Conservation (phyloP, 202 grass and related monocot genomes). For the Eragrostis tef region DNA sequence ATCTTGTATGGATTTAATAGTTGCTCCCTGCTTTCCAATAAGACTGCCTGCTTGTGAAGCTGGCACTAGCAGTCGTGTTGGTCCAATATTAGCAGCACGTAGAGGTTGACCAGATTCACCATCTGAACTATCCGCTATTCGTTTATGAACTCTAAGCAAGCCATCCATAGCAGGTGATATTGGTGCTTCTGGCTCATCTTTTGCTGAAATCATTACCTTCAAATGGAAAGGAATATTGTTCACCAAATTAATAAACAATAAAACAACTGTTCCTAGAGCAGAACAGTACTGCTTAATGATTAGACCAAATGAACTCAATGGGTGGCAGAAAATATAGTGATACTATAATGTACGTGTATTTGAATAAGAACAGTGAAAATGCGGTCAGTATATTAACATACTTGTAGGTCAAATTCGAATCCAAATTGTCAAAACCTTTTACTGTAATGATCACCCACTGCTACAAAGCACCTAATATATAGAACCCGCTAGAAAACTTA, state of each 20-base stretch:
- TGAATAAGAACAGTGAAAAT: constrained; percentile 31
- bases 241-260: constrained; percentile 30
- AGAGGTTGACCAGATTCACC: constrained; percentile 60
- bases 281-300: constrained; percentile 13
- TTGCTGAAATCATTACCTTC: constrained; percentile 93
- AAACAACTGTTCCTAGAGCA: constrained; percentile 4
- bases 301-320: constrained; percentile 3
- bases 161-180: constrained; percentile 75
- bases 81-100: constrained; percentile 49
- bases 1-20: constrained; percentile 84
- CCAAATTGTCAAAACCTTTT: neutral
- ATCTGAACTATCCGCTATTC: constrained; percentile 66
- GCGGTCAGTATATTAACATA: constrained; percentile 21
- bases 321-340: neutral
- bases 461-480: neutral
- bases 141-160: constrained; percentile 74
- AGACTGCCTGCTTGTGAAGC: constrained; percentile 74
- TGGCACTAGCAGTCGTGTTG: constrained; percentile 72
- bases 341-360: neutral
- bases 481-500: neutral
- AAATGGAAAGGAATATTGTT: constrained; percentile 34
- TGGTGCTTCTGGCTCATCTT: constrained; percentile 82
- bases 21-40: constrained; percentile 83
- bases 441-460: neutral
- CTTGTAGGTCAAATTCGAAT: neutral